Percentiles rank a stretch among this genome's conserved stretches.
These are phyloP conservation scores for Chenopodium suecicum DNA, from an alignment of 148 eudicot species.

Conservation along the genomic window DNA sequence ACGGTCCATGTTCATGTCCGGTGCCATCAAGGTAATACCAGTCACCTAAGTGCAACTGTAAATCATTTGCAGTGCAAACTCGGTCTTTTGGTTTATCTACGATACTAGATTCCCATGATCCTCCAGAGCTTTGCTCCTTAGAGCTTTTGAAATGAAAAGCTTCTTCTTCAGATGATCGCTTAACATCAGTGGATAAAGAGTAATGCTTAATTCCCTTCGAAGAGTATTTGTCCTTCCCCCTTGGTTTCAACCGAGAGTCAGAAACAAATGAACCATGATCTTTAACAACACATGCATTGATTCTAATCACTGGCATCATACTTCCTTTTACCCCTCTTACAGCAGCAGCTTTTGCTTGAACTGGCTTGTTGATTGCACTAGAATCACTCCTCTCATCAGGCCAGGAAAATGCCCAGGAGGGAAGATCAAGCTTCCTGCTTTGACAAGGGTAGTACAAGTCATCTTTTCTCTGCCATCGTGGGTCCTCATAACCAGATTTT, in stretches of 20 bases:
- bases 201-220: constrained; percentile 50
- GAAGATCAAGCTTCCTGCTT: constrained; percentile 76
- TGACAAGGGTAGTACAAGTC: constrained; percentile 71
- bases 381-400: constrained; percentile 66
- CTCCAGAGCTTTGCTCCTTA: constrained; percentile 41
- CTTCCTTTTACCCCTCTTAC: constrained; percentile 75
- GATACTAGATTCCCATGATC: constrained; percentile 36
- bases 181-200: constrained; percentile 51
- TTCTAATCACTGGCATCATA: constrained; percentile 81
- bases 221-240: constrained; percentile 66
- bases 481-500: constrained; percentile 83
- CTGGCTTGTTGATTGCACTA: constrained; percentile 39
- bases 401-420: constrained; percentile 76
- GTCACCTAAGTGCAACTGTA: constrained; percentile 80
- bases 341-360: constrained; percentile 48
- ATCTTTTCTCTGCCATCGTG: constrained; percentile 67
- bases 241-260: constrained; percentile 62
- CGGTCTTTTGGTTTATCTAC: constrained; percentile 61
- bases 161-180: constrained; percentile 56
- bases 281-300: constrained; percentile 88
- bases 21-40: constrained; percentile 95
- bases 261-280: constrained; percentile 79
- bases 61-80: constrained; percentile 59
- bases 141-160: constrained; percentile 39
- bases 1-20: constrained; percentile 93